These are phyloP conservation scores for Diplocarpon rosae DNA, from an alignment of 2,329 filamentous ascomycete genomes.

Conservation along the genomic window DNA sequence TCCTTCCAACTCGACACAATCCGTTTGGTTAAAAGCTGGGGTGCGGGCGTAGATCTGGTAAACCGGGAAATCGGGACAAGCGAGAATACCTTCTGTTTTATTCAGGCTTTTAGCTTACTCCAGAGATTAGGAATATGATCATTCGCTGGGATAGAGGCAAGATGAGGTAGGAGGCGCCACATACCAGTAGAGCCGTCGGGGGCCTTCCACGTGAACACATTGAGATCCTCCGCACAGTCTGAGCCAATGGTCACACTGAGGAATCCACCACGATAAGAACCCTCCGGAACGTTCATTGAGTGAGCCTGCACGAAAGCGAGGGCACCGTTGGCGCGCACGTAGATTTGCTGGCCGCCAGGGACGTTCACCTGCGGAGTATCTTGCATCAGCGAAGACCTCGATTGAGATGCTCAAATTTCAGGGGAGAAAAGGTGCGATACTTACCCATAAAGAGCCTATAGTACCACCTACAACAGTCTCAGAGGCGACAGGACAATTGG, in stretches of 20 bases:
- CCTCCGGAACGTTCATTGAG: constrained; percentile 2
- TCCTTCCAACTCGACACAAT: constrained; percentile 9
- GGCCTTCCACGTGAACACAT: constrained; percentile 1
- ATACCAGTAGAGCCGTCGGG: constrained; percentile 1
- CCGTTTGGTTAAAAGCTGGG: constrained; percentile 9
- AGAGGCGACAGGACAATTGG: background rate
- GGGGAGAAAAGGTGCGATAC: background rate
- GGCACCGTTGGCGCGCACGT: constrained; percentile 41
- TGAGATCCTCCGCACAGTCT: background rate
- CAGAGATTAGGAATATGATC: background rate
- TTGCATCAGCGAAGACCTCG: too few species aligned
- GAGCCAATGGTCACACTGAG: constrained; percentile 2
- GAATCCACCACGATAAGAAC: constrained; percentile 4
- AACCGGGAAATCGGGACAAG: constrained; percentile 2
- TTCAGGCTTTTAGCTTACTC: background rate
- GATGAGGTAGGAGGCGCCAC: background rate
- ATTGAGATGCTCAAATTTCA: background rate
- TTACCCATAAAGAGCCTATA: background rate
- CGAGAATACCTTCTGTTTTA: constrained; percentile 8
- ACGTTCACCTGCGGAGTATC: constrained; percentile 28
- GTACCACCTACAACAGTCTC: background rate
- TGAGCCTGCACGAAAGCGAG: constrained; percentile 42
- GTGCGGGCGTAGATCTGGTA: constrained; percentile 9
- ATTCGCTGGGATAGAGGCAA: background rate
- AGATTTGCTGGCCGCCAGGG: constrained; percentile 52